phyloP scores from a whole-genome alignment of 2,329 filamentous ascomycete species.

The Ophiocordyceps unilateralis region DNA sequence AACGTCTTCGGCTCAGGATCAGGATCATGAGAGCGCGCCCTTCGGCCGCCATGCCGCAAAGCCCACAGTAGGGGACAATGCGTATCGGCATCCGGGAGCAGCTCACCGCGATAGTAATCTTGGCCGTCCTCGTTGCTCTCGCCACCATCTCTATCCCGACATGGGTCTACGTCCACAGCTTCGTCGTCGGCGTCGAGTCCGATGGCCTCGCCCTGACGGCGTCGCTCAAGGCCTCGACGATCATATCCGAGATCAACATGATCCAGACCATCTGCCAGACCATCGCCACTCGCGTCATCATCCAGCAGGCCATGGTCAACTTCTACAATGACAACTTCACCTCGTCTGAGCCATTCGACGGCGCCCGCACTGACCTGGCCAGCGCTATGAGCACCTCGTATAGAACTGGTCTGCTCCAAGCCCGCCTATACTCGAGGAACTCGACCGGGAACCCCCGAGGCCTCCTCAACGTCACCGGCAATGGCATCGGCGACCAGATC shows the following conservation, averaged over 20 bases:
- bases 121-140: constrained; percentile 39
- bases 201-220: constrained; percentile 60
- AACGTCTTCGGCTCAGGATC: no score
- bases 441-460: constrained; percentile 34
- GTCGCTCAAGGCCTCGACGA: constrained; percentile 69
- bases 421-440: constrained; percentile 55
- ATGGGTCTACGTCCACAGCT: constrained; percentile 39
- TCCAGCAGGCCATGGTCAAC: constrained; percentile 33
- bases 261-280: constrained; percentile 59
- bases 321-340: constrained; percentile 38
- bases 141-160: constrained; percentile 67
- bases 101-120: constrained; percentile 48
- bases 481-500: constrained; percentile 23
- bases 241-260: constrained; percentile 62
- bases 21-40: background rate
- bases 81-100: constrained; percentile 78
- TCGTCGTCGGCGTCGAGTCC: constrained; percentile 33
- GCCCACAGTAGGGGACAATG: constrained; percentile 28
- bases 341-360: constrained; percentile 35
- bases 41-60: background rate
- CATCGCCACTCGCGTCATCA: constrained; percentile 48
- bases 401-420: constrained; percentile 46
- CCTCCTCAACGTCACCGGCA: constrained; percentile 47
- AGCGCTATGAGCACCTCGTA: constrained; percentile 50
- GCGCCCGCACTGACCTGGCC: constrained; percentile 45